Evolutionary conservation across 495 filamentous ascomycete species (phyloP), one percentile per base, ranked within the genome.

Genomic region (Cercophora scortea): DNA sequence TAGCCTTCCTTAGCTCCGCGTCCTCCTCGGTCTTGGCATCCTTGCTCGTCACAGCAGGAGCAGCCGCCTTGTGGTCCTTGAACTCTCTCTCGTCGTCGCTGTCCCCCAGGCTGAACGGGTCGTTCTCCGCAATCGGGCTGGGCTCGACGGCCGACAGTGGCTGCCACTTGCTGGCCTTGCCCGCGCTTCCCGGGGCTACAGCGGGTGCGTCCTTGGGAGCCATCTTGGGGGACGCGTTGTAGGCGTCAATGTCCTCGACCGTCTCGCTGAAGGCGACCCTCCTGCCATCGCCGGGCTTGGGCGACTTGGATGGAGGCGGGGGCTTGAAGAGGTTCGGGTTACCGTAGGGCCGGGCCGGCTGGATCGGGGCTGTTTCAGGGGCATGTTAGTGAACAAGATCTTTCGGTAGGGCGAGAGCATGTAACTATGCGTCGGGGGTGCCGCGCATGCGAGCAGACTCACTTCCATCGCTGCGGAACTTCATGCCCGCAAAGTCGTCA

Each of bases 21-120:
- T 87, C 86, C 65, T 89, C 87, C 55, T 87, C 82, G 52, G 75
- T 59, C 53, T 81, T 79, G 53, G 72, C 71, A 44, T 72, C 75
- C 60, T 69, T 75, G 49, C 58, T 57, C 10, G 36, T 38, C 36
- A 10, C 36, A 25, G 25, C 25, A 10, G 36, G 36, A 38, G 36
- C 36, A 6, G 42, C 51, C 25, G 16, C 34, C 18, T 35, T 54
- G 57, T 60, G 60, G 40, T 58, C 59, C 67, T 69, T 72, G 25
- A 73, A 67, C 59, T 83, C 90, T 55, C 87, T 86, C 69, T 97
- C 94, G 46, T 97, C 93, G 53, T 95, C 89, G 59, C 90, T 95
- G 61, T 98, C 93, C 2, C 93, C 93, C 9, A 98, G 79, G 59
- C 89, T 95, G 69, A 98, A 98, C 0, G 93, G 93, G 62, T 98